These are phyloP conservation scores for Daldinia loculata DNA, from an alignment of 495 filamentous ascomycete genomes.

Conservation along the genomic window DNA sequence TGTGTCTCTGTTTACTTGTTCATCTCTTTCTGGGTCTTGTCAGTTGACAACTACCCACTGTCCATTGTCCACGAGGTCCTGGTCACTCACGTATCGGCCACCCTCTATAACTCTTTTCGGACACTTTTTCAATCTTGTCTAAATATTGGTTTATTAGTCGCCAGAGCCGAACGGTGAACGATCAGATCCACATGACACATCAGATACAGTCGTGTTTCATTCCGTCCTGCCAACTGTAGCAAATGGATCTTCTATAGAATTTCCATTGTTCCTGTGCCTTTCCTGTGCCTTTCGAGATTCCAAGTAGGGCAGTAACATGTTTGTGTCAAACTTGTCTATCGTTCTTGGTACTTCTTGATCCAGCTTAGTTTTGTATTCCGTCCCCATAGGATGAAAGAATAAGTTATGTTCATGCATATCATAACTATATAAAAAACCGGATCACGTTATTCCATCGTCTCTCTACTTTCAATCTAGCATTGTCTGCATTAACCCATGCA, in stretches of 20 bases:
- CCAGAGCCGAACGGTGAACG: neutral
- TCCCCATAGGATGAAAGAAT: neutral
- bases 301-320: neutral
- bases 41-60: conserved; percentile 23
- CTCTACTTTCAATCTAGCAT: neutral
- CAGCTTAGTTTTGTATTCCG: neutral
- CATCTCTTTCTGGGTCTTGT: conserved; percentile 10
- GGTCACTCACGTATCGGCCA: conserved; percentile 19
- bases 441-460: neutral
- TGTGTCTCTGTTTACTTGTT: conserved; percentile 5
- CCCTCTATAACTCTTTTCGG: neutral
- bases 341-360: neutral
- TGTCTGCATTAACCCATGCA: neutral
- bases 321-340: neutral
- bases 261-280: neutral
- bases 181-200: conserved; percentile 22
- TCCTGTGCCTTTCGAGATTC: neutral
- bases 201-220: conserved; percentile 28
- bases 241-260: conserved; percentile 4
- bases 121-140: neutral
- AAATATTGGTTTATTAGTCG: neutral
- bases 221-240: conserved; percentile 11
- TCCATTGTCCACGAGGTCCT: conserved; percentile 31
- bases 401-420: neutral
- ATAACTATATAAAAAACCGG: neutral